Evolutionary conservation across 768 basidiomycete genomes (phyloP), one percentile per base, ranked within the genome.

Genomic region (Mycena amicta): DNA sequence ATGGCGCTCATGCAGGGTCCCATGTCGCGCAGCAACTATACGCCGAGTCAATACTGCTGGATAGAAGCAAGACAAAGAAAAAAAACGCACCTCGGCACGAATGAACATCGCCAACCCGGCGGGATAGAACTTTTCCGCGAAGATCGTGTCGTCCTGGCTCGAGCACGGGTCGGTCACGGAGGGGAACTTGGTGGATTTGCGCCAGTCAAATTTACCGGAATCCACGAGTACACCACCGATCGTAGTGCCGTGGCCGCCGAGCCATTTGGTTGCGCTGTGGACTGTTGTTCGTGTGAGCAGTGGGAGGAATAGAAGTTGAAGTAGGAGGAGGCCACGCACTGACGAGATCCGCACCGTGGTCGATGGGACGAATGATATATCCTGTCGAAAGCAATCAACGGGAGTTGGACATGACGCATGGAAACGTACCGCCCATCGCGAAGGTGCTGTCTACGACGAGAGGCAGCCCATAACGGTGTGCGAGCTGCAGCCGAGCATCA

Each of bases 1-100:
- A 90, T 88, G 26, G 90, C 88, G 71, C 86, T 88, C 61, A 90
- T 64, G 23, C 77, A 69, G 12, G 87, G 79, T 12, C 89, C 89
- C 28, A 89, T 63, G 63, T 91, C 89, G 5, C 89, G 85, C 43
- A 89, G 77, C 29, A 84, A 23, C 41, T 50, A 29, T 27, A 13
- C 5, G n/a, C n/a, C n/a, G n/a, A n/a, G n/a, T n/a, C n/a, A n/a
- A n/a, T n/a, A n/a, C n/a, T n/a, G n/a, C n/a, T n/a, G n/a, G n/a
- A n/a, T n/a, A n/a, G n/a, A n/a, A n/a, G n/a, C n/a, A n/a, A n/a
- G n/a, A n/a, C n/a, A n/a, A n/a, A n/a, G n/a, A n/a, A n/a, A 16
- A 25, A 4, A 43, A 18, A 50, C 28, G 22, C 26, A 55, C 58
- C 54, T 60, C 54, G 6, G 54, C 50, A 1, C 54, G 47, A 30